Percentiles rank a stretch among this genome's conserved stretches.
These are phyloP conservation scores for Leptoxyphium fumago DNA, from an alignment of 2,329 filamentous ascomycete genomes.

Conservation along the genomic window DNA sequence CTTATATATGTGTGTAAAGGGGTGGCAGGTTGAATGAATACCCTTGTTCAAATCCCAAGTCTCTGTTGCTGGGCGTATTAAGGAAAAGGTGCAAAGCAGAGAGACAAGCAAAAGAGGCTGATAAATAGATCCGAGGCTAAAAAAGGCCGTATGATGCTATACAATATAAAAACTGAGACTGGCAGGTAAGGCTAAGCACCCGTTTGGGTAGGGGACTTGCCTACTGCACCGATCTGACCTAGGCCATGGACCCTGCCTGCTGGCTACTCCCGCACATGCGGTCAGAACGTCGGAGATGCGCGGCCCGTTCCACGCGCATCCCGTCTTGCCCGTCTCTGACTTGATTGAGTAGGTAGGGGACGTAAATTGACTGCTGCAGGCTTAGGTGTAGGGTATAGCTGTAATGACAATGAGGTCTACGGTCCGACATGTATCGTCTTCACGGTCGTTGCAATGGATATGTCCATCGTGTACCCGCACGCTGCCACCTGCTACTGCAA, in stretches of 20 bases:
- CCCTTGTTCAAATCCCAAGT: neutral
- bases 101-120: neutral
- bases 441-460: conserved; percentile 4
- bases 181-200: neutral
- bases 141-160: no score
- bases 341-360: no score
- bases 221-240: no score
- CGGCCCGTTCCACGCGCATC: no score
- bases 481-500: neutral
- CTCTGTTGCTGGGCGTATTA: neutral
- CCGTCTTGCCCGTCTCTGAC: no score
- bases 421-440: neutral
- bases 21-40: no score
- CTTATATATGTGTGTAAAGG: neutral
- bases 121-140: neutral
- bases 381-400: no score
- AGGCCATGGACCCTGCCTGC: no score
- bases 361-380: no score
- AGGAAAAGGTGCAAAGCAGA: neutral
- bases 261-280: no score
- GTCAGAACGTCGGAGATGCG: no score
- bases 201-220: neutral
- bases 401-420: neutral
- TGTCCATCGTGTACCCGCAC: conserved; percentile 8
- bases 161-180: neutral